phyloP scores from a whole-genome alignment of 129 eudicot species.

The Pittosporum tobira region DNA sequence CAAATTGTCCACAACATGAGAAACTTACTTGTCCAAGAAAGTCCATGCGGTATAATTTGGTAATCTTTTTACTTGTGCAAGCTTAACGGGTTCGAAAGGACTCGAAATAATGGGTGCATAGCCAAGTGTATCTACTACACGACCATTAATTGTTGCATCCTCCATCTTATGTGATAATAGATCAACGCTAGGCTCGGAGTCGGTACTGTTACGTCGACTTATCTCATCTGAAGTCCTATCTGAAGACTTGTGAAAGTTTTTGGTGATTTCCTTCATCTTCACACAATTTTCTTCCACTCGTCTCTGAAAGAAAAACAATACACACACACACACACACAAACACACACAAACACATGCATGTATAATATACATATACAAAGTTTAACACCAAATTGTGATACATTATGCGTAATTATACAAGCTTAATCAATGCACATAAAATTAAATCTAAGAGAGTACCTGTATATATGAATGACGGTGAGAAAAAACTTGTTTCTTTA shows the following conservation, averaged over 20 bases:
- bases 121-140: slow-evolving; percentile 62
- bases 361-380: slow-evolving; percentile 31
- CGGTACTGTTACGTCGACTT: slow-evolving; percentile 27
- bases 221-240: slow-evolving; percentile 47
- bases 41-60: slow-evolving; percentile 78
- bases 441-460: slow-evolving; percentile 67
- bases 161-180: slow-evolving; percentile 58
- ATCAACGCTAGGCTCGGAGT: slow-evolving; percentile 28
- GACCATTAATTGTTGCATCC: slow-evolving; percentile 60
- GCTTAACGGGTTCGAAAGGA: slow-evolving; percentile 72
- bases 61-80: slow-evolving; percentile 53
- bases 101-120: slow-evolving; percentile 74
- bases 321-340: not conserved
- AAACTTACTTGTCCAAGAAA: slow-evolving; percentile 61
- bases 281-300: slow-evolving; percentile 59
- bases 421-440: not conserved
- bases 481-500: slow-evolving; percentile 58
- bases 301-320: slow-evolving; percentile 40
- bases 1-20: no score
- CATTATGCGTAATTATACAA: not conserved
- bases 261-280: slow-evolving; percentile 47
- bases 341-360: slow-evolving; percentile 35
- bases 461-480: slow-evolving; percentile 55
- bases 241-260: slow-evolving; percentile 40
- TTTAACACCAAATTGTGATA: slow-evolving; percentile 15